Evolutionary conservation across 1,284 basidiomycete genomes (phyloP).

Genomic region (Apiotrichum veenhuisii): DNA sequence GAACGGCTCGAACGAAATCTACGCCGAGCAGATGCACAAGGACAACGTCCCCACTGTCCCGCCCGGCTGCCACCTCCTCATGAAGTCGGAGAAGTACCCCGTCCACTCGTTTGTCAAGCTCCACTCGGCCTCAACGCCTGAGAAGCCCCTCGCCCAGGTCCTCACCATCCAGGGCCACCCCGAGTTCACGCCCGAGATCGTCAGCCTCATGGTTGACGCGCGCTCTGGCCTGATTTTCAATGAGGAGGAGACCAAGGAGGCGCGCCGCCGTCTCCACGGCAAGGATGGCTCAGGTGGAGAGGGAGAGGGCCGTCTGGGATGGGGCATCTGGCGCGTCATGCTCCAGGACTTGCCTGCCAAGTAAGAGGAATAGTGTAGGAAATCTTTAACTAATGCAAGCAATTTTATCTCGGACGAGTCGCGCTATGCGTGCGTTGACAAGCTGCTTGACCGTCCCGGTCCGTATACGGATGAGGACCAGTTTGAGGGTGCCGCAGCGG

Average conservation of each 20-base stretch:
- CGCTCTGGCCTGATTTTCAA: conserved; percentile 51
- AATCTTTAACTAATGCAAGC: conserved; percentile 15
- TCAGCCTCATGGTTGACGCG: conserved; percentile 50
- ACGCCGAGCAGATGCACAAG: conserved; percentile 55
- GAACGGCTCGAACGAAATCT: conserved; percentile 41
- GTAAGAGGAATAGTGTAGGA: conserved; percentile 3
- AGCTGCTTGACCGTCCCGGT: conserved; percentile 41
- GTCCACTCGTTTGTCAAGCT: conserved; percentile 53
- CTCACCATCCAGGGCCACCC: conserved; percentile 54
- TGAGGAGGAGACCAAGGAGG: conserved; percentile 41
- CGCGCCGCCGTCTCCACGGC: conserved; percentile 50
- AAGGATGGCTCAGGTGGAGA: conserved; percentile 49
- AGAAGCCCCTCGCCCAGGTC: conserved; percentile 45
- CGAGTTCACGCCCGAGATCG: conserved; percentile 54
- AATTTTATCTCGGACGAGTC: conserved; percentile 25
- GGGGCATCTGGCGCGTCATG: conserved; percentile 52
- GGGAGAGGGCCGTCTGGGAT: conserved; percentile 51
- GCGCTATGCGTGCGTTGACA: conserved; percentile 38
- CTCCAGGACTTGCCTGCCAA: conserved; percentile 41
- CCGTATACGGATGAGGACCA: conserved; percentile 41
- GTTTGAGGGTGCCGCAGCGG: conserved; percentile 32
- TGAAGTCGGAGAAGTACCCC: conserved; percentile 47
- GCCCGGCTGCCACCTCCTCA: conserved; percentile 49
- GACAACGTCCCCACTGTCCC: conserved; percentile 53
- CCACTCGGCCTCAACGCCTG: conserved; percentile 46